Percentiles rank a stretch among this genome's conserved stretches.
Evolutionary conservation across 2,329 filamentous ascomycete genomes (phyloP).

Genomic region (Laburnicola sp.): DNA sequence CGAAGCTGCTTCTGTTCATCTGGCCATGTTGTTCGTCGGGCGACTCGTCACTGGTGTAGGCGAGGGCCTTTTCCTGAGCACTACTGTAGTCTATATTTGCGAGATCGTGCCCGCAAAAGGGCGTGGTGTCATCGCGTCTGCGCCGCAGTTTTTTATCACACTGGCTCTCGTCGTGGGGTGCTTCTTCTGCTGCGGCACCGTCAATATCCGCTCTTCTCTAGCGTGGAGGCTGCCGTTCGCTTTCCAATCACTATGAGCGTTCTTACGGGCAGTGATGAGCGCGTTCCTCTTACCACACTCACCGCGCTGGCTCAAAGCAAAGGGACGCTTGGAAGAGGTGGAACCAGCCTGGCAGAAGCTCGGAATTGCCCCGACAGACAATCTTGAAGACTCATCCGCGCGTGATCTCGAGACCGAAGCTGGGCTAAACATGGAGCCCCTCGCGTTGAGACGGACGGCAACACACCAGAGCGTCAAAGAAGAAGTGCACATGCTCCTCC

Average conservation of each 20-base stretch:
- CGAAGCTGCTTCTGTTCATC: conserved; percentile 52
- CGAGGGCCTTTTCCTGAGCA: conserved; percentile 59
- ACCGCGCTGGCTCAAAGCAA: conserved; percentile 22
- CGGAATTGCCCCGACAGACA: conserved; percentile 4
- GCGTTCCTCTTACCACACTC: conserved; percentile 16
- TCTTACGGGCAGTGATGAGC: conserved; percentile 3
- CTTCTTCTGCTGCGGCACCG: conserved; percentile 63
- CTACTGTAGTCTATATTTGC: conserved; percentile 61
- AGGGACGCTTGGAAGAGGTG: conserved; percentile 9
- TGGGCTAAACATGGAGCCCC: conserved; percentile 23
- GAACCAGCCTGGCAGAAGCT: conserved; percentile 13
- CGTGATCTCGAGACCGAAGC: too few relatives aligned
- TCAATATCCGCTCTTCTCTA: conserved; percentile 48
- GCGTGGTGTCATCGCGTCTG: conserved; percentile 56
- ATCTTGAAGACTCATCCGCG: conserved; percentile 14
- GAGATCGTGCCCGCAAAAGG: conserved; percentile 60
- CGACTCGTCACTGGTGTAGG: conserved; percentile 60
- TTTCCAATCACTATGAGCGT: conserved; percentile 48
- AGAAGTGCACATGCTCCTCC: conserved; percentile 14
- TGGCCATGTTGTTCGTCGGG: conserved; percentile 60
- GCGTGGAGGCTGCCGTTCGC: conserved; percentile 62
- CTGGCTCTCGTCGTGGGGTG: conserved; percentile 59
- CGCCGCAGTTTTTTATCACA: conserved; percentile 58
- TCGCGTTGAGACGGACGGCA: background rate
- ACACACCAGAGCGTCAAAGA: background rate